Conservation (phyloP, 495 filamentous ascomycete species). For the Aspergillus affinis region DNA sequence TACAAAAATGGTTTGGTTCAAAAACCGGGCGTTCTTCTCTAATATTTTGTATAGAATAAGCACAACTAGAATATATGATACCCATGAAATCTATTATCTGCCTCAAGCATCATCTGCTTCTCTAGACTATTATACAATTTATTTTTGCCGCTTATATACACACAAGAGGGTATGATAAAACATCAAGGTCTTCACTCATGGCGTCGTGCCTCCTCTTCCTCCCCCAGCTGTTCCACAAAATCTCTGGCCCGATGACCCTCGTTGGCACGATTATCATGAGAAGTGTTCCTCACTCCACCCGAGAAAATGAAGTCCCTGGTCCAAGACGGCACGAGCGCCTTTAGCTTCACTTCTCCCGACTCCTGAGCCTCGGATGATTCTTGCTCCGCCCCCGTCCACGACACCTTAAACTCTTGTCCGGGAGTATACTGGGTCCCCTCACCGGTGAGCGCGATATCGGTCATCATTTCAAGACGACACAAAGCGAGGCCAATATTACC, state of each 20-base stretch:
- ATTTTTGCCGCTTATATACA: slow-evolving; percentile 18
- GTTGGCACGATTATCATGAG: slow-evolving; percentile 19
- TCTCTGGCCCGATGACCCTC: slow-evolving; percentile 38
- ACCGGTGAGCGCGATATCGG: slow-evolving; percentile 63
- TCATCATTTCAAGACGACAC: slow-evolving; percentile 89
- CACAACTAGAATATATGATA: slow-evolving; percentile 20
- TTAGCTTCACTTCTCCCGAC: slow-evolving; percentile 59
- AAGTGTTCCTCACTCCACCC: slow-evolving; percentile 28
- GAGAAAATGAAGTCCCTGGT: slow-evolving; percentile 43
- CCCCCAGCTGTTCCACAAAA: slow-evolving; percentile 41
- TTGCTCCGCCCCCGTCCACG: slow-evolving; percentile 38
- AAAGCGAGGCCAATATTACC: slow-evolving; percentile 88
- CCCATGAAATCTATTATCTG: slow-evolving; percentile 16
- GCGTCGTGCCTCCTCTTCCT: slow-evolving; percentile 37
- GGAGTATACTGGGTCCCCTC: slow-evolving; percentile 56
- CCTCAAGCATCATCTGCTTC: not conserved
- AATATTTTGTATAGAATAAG: slow-evolving; percentile 2
- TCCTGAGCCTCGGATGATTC: slow-evolving; percentile 41
- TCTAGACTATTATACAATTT: slow-evolving; percentile 17
- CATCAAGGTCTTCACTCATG: slow-evolving; percentile 23
- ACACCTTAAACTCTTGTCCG: slow-evolving; percentile 55
- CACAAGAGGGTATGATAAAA: slow-evolving; percentile 27
- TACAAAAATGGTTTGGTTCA: not conserved
- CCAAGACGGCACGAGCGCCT: slow-evolving; percentile 89
- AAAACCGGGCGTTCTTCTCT: not conserved